Base-by-base conservation (phyloP, 305 asterid genomes). In the Fraxinus latifolia region DNA sequence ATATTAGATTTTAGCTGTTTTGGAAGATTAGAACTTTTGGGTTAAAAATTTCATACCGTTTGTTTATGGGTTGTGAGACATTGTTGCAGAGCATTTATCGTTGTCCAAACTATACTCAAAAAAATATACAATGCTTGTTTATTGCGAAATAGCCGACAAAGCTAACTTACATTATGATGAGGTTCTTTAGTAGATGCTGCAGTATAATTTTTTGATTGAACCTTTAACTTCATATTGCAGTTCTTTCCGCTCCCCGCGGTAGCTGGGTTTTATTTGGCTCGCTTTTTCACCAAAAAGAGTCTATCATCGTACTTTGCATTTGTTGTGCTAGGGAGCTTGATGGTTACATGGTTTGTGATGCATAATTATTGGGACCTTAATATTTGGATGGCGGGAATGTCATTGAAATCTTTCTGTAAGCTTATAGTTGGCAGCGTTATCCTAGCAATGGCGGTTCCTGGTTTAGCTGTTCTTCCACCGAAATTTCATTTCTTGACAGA, bases 311-410 rank as follows among this genome's bases (percentile, higher is more conserved):
- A 96, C 90, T 91, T 91, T 79, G 93, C 94, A 67, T 96, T 95
- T 80, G 97, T 94, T 85, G 92, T 89, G 81, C 92, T 96, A 73
- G 98, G 98, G 85, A 92, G 99, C 90, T 87, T 96, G 86, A 91
- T 96, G 98, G 97, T 93, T 74, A 88, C 90, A 72, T 96, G 99
- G 99, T 96, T 96, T 83, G 94, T 95, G 89, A 90, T 92, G 94
- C 98, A 95, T 88, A 94, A 94, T 87, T 96, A 93, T 85, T 95
- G 99, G 99, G 98, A 91, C 86, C 96, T 96, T 62, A 95, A 94
- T 84, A 96, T 96, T 86, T 96, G 99, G 99, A 90, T 95, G 88
- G 95, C 99, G 17, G 99, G 98, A 89, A 93, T 96, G 98, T 91
- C 99, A 77, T 84, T 96, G 86, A 95, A 91, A 86, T 92, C 98